Evolutionary conservation across 768 basidiomycete genomes (phyloP).

Genomic region (Tricholomella constricta): DNA sequence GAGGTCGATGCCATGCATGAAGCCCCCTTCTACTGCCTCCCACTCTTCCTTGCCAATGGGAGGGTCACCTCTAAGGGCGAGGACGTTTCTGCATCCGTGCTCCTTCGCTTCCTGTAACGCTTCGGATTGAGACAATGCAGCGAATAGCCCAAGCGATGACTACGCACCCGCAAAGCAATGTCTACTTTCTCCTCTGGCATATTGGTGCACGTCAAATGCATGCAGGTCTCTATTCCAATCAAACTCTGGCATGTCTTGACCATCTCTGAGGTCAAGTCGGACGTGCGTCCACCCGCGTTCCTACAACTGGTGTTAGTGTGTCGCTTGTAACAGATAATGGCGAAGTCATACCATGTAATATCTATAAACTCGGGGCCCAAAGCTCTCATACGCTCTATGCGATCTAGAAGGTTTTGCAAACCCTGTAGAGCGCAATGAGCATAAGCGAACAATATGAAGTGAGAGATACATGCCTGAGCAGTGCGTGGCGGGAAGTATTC

Average conservation of each 20-base stretch:
- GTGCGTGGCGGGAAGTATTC: constrained; percentile 98
- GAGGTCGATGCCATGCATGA: constrained; percentile 89
- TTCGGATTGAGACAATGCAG: constrained; percentile 7
- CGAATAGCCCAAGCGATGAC: constrained; percentile 3
- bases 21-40: constrained; percentile 91
- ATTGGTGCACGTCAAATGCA: constrained; percentile 99
- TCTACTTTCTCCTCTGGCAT: constrained; percentile 98
- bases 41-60: constrained; percentile 87
- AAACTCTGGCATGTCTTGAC: constrained; percentile 92
- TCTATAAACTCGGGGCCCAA: constrained; percentile 98
- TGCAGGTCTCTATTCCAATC: constrained; percentile 95
- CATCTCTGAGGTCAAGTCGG: constrained; percentile 90
- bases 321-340: background rate
- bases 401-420: constrained; percentile 94
- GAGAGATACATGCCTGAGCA: constrained; percentile 67
- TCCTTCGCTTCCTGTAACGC: constrained; percentile 79
- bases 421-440: constrained; percentile 48
- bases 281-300: constrained; percentile 96
- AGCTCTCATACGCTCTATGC: constrained; percentile 96
- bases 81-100: constrained; percentile 88
- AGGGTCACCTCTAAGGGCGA: constrained; percentile 93
- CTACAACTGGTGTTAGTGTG: constrained; percentile 41
- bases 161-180: constrained; percentile 78
- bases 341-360: constrained; percentile 78
- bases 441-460: background rate